Percentiles rank a stretch among this genome's conserved stretches.
These are phyloP conservation scores for Penicillium olsonii DNA, from an alignment of 2,329 filamentous ascomycete genomes.

Conservation along the genomic window DNA sequence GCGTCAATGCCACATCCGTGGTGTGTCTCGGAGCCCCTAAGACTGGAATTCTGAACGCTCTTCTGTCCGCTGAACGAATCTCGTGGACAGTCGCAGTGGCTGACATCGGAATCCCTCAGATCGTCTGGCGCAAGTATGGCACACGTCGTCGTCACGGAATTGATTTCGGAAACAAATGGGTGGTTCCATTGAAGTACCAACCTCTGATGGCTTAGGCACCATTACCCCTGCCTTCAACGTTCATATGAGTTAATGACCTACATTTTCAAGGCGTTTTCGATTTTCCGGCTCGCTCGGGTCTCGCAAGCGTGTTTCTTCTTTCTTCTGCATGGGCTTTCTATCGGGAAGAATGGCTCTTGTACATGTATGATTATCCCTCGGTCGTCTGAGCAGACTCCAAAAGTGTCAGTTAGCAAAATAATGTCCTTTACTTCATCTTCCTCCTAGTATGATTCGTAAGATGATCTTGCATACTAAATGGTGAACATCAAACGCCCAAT, in stretches of 20 bases:
- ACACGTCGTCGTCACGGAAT: constrained; percentile 80
- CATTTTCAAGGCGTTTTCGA: constrained; percentile 16
- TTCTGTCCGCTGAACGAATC: constrained; percentile 61
- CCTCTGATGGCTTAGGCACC: constrained; percentile 26
- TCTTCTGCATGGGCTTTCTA: constrained; percentile 2
- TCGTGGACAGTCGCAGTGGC: constrained; percentile 78
- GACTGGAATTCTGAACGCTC: constrained; percentile 75
- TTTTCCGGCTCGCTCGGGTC: background rate
- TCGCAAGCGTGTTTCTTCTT: constrained; percentile 13
- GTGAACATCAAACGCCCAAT: too few species aligned
- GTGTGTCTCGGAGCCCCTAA: constrained; percentile 86
- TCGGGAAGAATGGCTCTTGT: constrained; percentile 2
- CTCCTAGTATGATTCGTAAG: background rate
- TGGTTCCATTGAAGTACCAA: constrained; percentile 65
- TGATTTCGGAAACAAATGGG: constrained; percentile 86
- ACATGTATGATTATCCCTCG: constrained; percentile 11
- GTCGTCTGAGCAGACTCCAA: background rate
- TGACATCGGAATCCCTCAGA: constrained; percentile 80
- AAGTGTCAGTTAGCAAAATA: background rate
- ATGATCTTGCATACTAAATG: too few species aligned
- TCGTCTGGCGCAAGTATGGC: constrained; percentile 82
- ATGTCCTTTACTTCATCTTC: background rate
- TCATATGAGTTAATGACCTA: constrained; percentile 12
- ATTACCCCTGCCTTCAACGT: background rate
- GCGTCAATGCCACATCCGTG: constrained; percentile 78